phyloP scores from a whole-genome alignment of 371 early-diverging fungal genomes.

The Chytridium lagenaria region DNA sequence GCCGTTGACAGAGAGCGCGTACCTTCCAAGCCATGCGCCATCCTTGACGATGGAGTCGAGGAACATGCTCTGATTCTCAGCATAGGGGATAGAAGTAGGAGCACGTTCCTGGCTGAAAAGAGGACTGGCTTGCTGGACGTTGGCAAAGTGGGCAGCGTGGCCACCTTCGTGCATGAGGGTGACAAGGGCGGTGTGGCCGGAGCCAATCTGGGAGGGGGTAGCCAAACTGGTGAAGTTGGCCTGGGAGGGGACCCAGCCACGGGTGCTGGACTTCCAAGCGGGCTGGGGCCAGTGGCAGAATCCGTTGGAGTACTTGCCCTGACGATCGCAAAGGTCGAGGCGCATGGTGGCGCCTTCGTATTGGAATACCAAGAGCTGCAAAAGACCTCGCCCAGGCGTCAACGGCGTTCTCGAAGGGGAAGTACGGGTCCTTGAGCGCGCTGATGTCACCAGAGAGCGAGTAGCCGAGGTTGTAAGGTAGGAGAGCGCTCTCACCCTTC shows the following conservation, averaged over 20 bases:
- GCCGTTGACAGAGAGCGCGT: conserved; percentile 36
- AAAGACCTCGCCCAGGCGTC: conserved; percentile 40
- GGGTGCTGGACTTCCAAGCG: conserved; percentile 37
- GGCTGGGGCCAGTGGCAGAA: conserved; percentile 48
- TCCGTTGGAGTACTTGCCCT: conserved; percentile 42
- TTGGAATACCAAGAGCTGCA: conserved; percentile 39
- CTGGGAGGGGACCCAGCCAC: conserved; percentile 40
- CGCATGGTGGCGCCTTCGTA: conserved; percentile 36
- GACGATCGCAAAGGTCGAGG: conserved; percentile 42
- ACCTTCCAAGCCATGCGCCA: conserved; percentile 40
- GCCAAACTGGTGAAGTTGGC: conserved; percentile 43
- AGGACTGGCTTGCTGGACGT: conserved; percentile 39
- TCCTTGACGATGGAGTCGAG: conserved; percentile 40
- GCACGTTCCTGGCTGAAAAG: conserved; percentile 42
- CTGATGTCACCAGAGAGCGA: conserved; percentile 31
- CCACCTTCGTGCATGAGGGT: conserved; percentile 43
- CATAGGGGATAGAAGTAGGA: conserved; percentile 42
- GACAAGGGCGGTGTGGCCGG: conserved; percentile 38
- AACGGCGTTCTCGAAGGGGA: conserved; percentile 37
- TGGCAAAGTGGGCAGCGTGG: conserved; percentile 34
- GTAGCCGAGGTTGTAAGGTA: conserved; percentile 34
- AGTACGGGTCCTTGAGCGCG: conserved; percentile 32
- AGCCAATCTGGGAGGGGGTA: conserved; percentile 37
- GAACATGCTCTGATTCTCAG: conserved; percentile 45
- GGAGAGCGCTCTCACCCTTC: conserved; percentile 37